A percentile compares a stretch with the other conserved stretches of the same genome.
These are phyloP conservation scores for Rhizopogon vesiculosus DNA, from an alignment of 768 basidiomycete species.

Conservation along the genomic window DNA sequence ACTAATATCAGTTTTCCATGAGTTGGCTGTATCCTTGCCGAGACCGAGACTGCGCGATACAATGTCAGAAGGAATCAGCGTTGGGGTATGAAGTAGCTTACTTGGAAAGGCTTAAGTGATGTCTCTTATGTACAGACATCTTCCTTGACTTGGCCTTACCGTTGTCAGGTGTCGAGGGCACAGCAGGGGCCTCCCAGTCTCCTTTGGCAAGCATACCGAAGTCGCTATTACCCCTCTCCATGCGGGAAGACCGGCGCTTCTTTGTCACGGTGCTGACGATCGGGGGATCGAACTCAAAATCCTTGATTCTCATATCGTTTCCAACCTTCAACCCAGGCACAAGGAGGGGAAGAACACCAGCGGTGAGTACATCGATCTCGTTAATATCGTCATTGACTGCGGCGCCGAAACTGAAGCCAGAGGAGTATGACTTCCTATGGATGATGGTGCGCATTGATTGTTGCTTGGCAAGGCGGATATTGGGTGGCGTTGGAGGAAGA, in stretches of 20 bases:
- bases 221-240: slow-evolving; percentile 12
- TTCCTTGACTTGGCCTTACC: slow-evolving; percentile 34
- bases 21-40: slow-evolving; percentile 52
- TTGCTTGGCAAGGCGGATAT: slow-evolving; percentile 52
- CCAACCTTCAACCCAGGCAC: slow-evolving; percentile 63
- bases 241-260: slow-evolving; percentile 19
- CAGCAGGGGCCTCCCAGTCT: slow-evolving; percentile 51
- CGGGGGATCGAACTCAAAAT: slow-evolving; percentile 36
- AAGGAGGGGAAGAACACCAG: slow-evolving; percentile 61
- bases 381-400: slow-evolving; percentile 47
- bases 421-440: slow-evolving; percentile 62
- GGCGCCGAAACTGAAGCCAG: slow-evolving; percentile 57
- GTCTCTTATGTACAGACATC: slow-evolving; percentile 50
- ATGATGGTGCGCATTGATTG: slow-evolving; percentile 34
- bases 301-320: slow-evolving; percentile 48
- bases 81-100: slow-evolving; percentile 22
- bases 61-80: slow-evolving; percentile 4
- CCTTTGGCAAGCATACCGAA: slow-evolving; percentile 24
- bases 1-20: slow-evolving; percentile 54
- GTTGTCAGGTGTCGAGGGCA: slow-evolving; percentile 60
- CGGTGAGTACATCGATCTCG: slow-evolving; percentile 69
- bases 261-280: slow-evolving; percentile 30
- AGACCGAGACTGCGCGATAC: slow-evolving; percentile 48
- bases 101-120: slow-evolving; percentile 69
- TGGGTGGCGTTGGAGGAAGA: slow-evolving; percentile 72